These are phyloP conservation scores for Tricholoma saponaceum DNA, from an alignment of 768 basidiomycete species.

Conservation along the genomic window DNA sequence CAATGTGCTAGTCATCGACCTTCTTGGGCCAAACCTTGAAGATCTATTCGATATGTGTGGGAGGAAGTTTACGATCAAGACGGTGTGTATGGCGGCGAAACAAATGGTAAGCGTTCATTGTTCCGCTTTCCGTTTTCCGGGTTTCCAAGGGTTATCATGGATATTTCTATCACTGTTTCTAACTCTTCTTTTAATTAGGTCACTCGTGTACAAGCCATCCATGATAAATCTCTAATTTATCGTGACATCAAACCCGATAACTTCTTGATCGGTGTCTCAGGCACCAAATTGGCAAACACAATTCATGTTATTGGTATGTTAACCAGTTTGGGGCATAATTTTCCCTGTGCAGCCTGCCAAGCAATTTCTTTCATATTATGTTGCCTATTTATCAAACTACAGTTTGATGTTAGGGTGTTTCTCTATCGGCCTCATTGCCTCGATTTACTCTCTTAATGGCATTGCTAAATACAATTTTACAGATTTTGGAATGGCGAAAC, in stretches of 20 bases:
- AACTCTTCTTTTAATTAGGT: slow-evolving; percentile 48
- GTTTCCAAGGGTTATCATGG: neutral
- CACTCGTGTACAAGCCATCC: slow-evolving; percentile 93
- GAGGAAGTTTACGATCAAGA: slow-evolving; percentile 97
- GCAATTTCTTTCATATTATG: neutral
- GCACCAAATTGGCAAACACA: slow-evolving; percentile 84
- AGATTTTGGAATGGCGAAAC: slow-evolving; percentile 99
- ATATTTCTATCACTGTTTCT: slow-evolving; percentile 6
- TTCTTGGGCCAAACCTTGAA: slow-evolving; percentile 96
- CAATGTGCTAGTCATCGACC: slow-evolving; percentile 91
- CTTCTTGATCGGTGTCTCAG: slow-evolving; percentile 93
- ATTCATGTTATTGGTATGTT: slow-evolving; percentile 82
- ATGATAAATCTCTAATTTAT: slow-evolving; percentile 98
- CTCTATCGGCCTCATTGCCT: neutral
- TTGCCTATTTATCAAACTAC: neutral
- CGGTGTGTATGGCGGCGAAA: slow-evolving; percentile 97
- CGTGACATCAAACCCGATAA: slow-evolving; percentile 99
- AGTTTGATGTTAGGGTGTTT: neutral
- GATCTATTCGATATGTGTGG: slow-evolving; percentile 99
- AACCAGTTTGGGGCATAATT: slow-evolving; percentile 1
- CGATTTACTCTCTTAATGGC: neutral
- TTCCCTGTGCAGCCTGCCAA: neutral
- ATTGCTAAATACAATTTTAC: slow-evolving; percentile 6
- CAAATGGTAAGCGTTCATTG: slow-evolving; percentile 76
- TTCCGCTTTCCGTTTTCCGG: neutral